Conservation (phyloP, 345 rosid species). For the Citrus hindsii region DNA sequence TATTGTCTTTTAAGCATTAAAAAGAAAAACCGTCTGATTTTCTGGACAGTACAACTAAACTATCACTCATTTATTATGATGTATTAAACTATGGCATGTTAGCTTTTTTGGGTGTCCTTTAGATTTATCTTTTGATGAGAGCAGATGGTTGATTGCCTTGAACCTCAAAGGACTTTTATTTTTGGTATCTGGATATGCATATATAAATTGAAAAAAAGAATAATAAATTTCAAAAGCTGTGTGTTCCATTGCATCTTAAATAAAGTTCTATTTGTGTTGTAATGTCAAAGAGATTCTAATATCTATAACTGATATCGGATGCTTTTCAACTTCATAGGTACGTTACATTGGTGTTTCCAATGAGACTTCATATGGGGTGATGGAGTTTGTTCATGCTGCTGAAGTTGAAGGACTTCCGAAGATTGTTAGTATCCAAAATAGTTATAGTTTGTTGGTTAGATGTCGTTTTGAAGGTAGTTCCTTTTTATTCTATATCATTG, state of each 20-base stretch:
- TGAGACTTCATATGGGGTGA: conserved; percentile 89
- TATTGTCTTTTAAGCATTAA: not conserved
- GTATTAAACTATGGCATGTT: not conserved
- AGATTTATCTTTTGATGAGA: not conserved
- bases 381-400: conserved; percentile 89
- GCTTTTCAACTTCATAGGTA: conserved; percentile 41
- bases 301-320: not conserved
- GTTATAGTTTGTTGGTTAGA: conserved; percentile 73
- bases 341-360: conserved; percentile 89
- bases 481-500: conserved; percentile 1
- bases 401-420: conserved; percentile 80
- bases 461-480: conserved; percentile 58
- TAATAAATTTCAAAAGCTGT: not conserved
- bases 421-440: conserved; percentile 90
- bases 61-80: not conserved
- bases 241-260: not conserved
- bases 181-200: not conserved
- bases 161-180: not conserved
- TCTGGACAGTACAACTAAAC: not conserved
- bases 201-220: not conserved
- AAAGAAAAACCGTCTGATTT: not conserved
- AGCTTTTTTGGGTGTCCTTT: not conserved
- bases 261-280: not conserved
- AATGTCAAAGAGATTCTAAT: not conserved
- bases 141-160: not conserved